Percentiles rank a stretch among this genome's conserved stretches.
phyloP scores from a whole-genome alignment of 1,284 basidiomycete genomes.

The Vanrija sp. region DNA sequence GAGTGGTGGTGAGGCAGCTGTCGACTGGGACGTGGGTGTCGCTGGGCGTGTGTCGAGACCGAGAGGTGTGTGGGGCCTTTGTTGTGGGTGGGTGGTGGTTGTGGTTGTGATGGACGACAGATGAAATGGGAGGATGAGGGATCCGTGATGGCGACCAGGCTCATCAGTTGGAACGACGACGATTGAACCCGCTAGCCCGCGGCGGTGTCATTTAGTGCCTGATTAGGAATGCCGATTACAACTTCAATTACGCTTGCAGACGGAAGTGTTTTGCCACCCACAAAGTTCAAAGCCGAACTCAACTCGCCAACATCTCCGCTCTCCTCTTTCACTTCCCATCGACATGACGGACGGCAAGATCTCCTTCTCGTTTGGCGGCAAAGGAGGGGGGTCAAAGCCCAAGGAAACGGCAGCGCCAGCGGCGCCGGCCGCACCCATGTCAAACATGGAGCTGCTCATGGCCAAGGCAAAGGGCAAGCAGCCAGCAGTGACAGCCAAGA shows the following conservation, averaged over 20 bases:
- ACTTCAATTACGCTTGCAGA: too few species aligned
- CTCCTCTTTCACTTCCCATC: neutral
- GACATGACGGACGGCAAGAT: constrained; percentile 34
- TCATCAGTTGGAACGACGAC: too few species aligned
- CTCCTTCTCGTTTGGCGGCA: constrained; percentile 40
- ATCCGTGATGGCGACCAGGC: too few species aligned
- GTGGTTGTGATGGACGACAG: too few species aligned
- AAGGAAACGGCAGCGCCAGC: neutral
- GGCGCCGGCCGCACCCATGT: constrained; percentile 8
- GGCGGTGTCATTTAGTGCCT: neutral
- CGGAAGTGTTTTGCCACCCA: neutral
- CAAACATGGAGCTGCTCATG: constrained; percentile 41
- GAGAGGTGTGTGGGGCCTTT: too few species aligned
- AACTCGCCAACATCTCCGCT: neutral
- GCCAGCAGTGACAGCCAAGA: constrained; percentile 2
- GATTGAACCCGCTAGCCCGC: too few species aligned
- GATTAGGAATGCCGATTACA: too few species aligned
- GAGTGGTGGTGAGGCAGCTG: too few species aligned
- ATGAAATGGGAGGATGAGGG: too few species aligned
- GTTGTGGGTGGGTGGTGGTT: too few species aligned
- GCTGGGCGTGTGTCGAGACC: too few species aligned
- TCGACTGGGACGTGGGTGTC: too few species aligned
- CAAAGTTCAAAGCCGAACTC: neutral
- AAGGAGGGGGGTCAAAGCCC: neutral
- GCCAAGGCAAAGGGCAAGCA: constrained; percentile 28